A percentile compares a stretch with the other conserved stretches of the same genome.
These are phyloP conservation scores for Luzula sylvatica DNA, from an alignment of 176 grass and related monocot genomes.

Conservation along the genomic window DNA sequence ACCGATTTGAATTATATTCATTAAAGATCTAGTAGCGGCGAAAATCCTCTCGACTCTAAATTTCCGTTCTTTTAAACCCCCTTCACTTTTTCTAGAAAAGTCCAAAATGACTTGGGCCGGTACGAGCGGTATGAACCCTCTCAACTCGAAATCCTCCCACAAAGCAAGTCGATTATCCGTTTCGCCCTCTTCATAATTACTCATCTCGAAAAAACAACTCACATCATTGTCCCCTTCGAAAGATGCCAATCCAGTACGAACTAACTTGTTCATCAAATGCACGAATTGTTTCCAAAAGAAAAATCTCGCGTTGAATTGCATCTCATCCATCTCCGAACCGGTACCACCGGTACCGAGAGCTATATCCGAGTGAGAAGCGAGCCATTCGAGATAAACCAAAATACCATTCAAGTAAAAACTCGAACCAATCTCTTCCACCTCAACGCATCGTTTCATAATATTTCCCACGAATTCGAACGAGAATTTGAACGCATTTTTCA, in stretches of 20 bases:
- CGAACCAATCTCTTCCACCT: slow-evolving; percentile 54
- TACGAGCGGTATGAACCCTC: slow-evolving; percentile 65
- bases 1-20: slow-evolving; percentile 49
- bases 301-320: slow-evolving; percentile 47
- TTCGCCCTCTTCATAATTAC: slow-evolving; percentile 59
- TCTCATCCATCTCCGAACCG: slow-evolving; percentile 60
- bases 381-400: slow-evolving; percentile 80
- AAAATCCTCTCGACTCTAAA: slow-evolving; percentile 63
- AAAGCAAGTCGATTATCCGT: slow-evolving; percentile 67
- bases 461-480: slow-evolving; percentile 67
- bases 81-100: slow-evolving; percentile 77
- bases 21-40: slow-evolving; percentile 49
- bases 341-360: slow-evolving; percentile 33
- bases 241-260: slow-evolving; percentile 43
- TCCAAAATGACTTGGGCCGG: slow-evolving; percentile 85
- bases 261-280: slow-evolving; percentile 71
- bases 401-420: slow-evolving; percentile 66
- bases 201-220: slow-evolving; percentile 79
- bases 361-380: slow-evolving; percentile 67
- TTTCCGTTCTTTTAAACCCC: slow-evolving; percentile 49
- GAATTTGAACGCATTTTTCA: slow-evolving; percentile 72
- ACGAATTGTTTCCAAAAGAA: slow-evolving; percentile 91
- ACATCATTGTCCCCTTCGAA: slow-evolving; percentile 53
- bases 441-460: slow-evolving; percentile 61
- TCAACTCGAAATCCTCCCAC: slow-evolving; percentile 85